These are phyloP conservation scores for Tympanopsis confertula DNA, from an alignment of 2,329 filamentous ascomycete genomes.

Conservation along the genomic window DNA sequence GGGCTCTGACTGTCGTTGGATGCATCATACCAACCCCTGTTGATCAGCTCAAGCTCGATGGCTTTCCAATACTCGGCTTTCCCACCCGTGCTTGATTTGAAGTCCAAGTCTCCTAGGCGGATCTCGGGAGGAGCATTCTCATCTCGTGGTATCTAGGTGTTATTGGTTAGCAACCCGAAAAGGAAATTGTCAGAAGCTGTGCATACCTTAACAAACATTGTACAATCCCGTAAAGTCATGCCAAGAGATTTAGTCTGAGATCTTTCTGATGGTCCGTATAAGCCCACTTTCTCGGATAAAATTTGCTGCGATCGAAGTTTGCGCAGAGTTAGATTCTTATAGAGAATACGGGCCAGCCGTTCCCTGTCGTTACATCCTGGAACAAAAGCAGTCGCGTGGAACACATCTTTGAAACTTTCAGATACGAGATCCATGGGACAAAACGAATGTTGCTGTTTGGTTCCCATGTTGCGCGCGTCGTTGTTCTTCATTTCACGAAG, in stretches of 20 bases:
- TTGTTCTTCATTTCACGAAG: slow-evolving; percentile 29
- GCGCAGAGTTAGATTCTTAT: slow-evolving; percentile 17
- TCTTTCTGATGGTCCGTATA: slow-evolving; percentile 19
- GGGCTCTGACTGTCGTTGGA: slow-evolving; percentile 11
- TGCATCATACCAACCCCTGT: slow-evolving; percentile 31
- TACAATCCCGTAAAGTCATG: slow-evolving; percentile 37
- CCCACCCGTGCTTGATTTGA: slow-evolving; percentile 28
- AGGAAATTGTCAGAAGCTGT: not conserved
- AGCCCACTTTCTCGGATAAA: slow-evolving; percentile 17
- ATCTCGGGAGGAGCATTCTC: slow-evolving; percentile 17
- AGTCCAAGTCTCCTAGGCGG: slow-evolving; percentile 33
- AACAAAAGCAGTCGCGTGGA: slow-evolving; percentile 18
- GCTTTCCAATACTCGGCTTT: slow-evolving; percentile 33
- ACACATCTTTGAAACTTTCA: slow-evolving; percentile 19
- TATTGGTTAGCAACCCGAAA: slow-evolving; percentile 1
- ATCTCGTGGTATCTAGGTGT: slow-evolving; percentile 17
- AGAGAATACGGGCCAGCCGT: slow-evolving; percentile 16
- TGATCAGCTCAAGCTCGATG: slow-evolving; percentile 26
- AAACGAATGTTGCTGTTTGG: slow-evolving; percentile 21
- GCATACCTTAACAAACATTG: slow-evolving; percentile 30
- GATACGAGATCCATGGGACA: slow-evolving; percentile 33
- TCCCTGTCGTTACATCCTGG: slow-evolving; percentile 16
- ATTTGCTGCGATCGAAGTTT: slow-evolving; percentile 7
- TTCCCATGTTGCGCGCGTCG: slow-evolving; percentile 11
- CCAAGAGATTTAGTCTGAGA: slow-evolving; percentile 25